Evolutionary conservation across 768 basidiomycete species (phyloP).

Genomic region (Termitomyces sp.): DNA sequence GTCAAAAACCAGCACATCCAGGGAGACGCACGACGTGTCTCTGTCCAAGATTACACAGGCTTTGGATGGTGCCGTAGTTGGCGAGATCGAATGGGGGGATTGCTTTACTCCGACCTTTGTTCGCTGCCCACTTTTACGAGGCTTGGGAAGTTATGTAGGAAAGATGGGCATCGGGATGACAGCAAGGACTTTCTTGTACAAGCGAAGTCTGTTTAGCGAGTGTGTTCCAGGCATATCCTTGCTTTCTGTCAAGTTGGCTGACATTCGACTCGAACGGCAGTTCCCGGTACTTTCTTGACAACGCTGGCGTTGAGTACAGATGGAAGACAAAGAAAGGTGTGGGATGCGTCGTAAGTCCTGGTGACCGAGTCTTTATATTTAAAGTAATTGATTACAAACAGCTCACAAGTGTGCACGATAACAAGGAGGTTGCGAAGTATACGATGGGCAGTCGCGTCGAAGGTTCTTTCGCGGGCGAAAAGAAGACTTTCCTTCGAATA

Average conservation of each 20-base stretch:
- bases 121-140: slow-evolving; percentile 32
- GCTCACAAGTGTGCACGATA: slow-evolving; percentile 33
- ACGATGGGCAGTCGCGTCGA: slow-evolving; percentile 27
- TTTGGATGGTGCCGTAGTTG: slow-evolving; percentile 36
- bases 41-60: slow-evolving; percentile 39
- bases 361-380: background rate
- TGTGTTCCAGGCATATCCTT: slow-evolving; percentile 20
- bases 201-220: slow-evolving; percentile 35
- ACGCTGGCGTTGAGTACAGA: slow-evolving; percentile 44
- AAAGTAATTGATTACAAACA: slow-evolving; percentile 10
- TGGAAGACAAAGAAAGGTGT: slow-evolving; percentile 39
- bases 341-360: slow-evolving; percentile 35
- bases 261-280: slow-evolving; percentile 19
- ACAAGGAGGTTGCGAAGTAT: slow-evolving; percentile 39
- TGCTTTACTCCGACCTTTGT: slow-evolving; percentile 38
- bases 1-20: slow-evolving; percentile 16
- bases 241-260: background rate
- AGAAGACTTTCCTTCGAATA: slow-evolving; percentile 39
- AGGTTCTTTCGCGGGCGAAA: slow-evolving; percentile 44
- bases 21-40: slow-evolving; percentile 21
- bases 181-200: slow-evolving; percentile 38
- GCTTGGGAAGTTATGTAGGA: slow-evolving; percentile 20
- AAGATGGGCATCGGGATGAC: slow-evolving; percentile 25
- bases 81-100: slow-evolving; percentile 44
- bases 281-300: slow-evolving; percentile 44